Evolutionary conservation across 805 yeast species (phyloP), one percentile per base, ranked within the genome.

Genomic region (Myxozyma nipponensis): DNA sequence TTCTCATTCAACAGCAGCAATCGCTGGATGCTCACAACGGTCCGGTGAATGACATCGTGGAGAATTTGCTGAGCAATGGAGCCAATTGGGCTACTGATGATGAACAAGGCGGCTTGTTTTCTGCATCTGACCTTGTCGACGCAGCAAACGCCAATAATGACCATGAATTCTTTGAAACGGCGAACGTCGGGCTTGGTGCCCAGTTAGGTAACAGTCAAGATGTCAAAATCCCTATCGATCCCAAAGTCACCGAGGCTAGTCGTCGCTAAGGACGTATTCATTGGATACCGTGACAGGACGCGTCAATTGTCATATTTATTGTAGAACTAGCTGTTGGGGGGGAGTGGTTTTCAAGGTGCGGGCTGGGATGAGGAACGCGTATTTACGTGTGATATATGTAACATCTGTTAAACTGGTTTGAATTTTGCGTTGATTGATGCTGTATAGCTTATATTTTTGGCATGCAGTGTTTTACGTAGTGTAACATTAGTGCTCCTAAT

Each of bases 181-280:
- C 34, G 10, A 18, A 23, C 13, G 32, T 28, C 7, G 46, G 39
- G 19, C 5, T 24, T n/a, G 34, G 50, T 3, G 24, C 50, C 17
- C 53, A 49, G 39, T 26, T 49, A 7, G 52, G 43, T 17, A 45
- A 32, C 7, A 42, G 43, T 2, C 46, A 51, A 15, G 56, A 51
- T 22, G 21, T 39, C 6, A 52, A 52, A 39, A 52, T 52, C 25
- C 57, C 57, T 17, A 52, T 52, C 40, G 57, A 52, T 32, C 57
- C 57, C 13, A 52, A 52, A 24, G 57, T 52, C 3, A 52, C 57
- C 13, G 57, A 52, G 25, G 57, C 57, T 1, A n/a, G 46, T n/a
- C 57, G 57, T 23, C 57, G 53, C 45, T 49, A 52, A 38, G 47
- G 13, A 30, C 28, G 4, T 28, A 4, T 28, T 30, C 18, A n/a